phyloP scores from a whole-genome alignment of 441 rosid genomes.

The Corymbia calophylla region DNA sequence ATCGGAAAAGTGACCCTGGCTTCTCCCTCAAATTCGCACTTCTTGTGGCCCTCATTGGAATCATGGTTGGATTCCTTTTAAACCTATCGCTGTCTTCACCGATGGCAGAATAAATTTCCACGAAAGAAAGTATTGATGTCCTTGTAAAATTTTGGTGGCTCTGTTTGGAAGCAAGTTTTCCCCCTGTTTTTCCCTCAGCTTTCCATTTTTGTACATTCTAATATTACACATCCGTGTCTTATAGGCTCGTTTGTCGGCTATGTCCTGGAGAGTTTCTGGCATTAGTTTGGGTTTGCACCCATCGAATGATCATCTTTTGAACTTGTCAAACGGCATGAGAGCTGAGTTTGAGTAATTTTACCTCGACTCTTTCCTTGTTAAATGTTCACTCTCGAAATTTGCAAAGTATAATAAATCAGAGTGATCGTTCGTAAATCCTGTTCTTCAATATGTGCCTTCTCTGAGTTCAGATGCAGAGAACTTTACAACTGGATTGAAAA shows the following conservation, averaged over 20 bases:
- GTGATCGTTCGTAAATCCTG: neutral
- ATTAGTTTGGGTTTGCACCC: neutral
- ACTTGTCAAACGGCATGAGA: neutral
- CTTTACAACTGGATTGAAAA: neutral
- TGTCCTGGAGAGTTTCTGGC: neutral
- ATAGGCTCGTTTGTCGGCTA: neutral
- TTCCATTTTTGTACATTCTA: slow-evolving; percentile 21
- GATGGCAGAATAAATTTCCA: slow-evolving; percentile 11
- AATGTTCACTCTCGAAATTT: neutral
- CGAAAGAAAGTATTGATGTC: neutral
- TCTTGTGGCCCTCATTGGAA: slow-evolving; percentile 72
- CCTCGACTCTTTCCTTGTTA: neutral
- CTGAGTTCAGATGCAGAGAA: neutral
- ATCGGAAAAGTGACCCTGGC: slow-evolving; percentile 42
- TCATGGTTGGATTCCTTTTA: slow-evolving; percentile 70
- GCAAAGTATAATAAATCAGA: neutral
- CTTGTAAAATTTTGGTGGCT: slow-evolving; percentile 19
- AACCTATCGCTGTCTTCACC: slow-evolving; percentile 62
- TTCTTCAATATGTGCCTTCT: neutral
- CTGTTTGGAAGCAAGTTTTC: slow-evolving; percentile 18
- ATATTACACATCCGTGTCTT: neutral
- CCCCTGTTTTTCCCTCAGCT: slow-evolving; percentile 4
- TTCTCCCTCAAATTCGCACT: slow-evolving; percentile 78
- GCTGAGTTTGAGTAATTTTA: neutral
- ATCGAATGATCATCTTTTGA: neutral